phyloP scores from a whole-genome alignment of 352 stramenopile species.

The Pythium brassicae region DNA sequence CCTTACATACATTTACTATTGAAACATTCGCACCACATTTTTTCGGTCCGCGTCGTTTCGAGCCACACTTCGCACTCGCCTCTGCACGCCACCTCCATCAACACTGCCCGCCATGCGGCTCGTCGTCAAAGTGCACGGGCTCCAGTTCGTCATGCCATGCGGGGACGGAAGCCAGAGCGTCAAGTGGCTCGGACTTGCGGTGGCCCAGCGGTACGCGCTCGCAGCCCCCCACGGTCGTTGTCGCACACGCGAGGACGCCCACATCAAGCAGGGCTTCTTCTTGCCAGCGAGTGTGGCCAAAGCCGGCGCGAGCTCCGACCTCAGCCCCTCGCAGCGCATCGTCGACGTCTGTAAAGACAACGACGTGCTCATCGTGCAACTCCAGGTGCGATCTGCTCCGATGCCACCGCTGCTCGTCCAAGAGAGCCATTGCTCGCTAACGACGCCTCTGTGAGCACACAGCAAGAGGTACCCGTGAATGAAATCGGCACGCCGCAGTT shows the following conservation, averaged over 20 bases:
- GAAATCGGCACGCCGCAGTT: slow-evolving; percentile 75
- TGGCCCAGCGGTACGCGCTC: slow-evolving; percentile 72
- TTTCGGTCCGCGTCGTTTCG: not conserved
- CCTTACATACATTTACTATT: too few relatives aligned
- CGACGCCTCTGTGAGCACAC: not conserved
- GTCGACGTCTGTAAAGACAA: slow-evolving; percentile 70
- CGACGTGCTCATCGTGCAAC: slow-evolving; percentile 51
- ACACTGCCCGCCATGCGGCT: slow-evolving; percentile 43
- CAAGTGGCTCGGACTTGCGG: slow-evolving; percentile 82
- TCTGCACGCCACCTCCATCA: not conserved
- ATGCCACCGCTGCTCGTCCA: not conserved
- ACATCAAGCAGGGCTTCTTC: slow-evolving; percentile 79
- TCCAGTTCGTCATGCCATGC: slow-evolving; percentile 72
- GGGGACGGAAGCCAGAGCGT: slow-evolving; percentile 70
- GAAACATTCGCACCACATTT: too few relatives aligned
- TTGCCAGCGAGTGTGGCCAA: slow-evolving; percentile 57
- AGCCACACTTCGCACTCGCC: not conserved
- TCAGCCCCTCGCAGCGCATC: slow-evolving; percentile 42
- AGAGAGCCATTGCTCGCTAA: not conserved
- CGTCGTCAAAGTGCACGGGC: slow-evolving; percentile 57
- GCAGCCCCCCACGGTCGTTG: slow-evolving; percentile 58
- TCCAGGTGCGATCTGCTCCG: slow-evolving; percentile 39
- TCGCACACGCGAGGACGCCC: slow-evolving; percentile 68
- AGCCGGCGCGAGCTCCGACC: slow-evolving; percentile 17
- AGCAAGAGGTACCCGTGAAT: slow-evolving; percentile 81